Conservation (phyloP, 2,329 filamentous ascomycete species). For the Cladosporium sp. region DNA sequence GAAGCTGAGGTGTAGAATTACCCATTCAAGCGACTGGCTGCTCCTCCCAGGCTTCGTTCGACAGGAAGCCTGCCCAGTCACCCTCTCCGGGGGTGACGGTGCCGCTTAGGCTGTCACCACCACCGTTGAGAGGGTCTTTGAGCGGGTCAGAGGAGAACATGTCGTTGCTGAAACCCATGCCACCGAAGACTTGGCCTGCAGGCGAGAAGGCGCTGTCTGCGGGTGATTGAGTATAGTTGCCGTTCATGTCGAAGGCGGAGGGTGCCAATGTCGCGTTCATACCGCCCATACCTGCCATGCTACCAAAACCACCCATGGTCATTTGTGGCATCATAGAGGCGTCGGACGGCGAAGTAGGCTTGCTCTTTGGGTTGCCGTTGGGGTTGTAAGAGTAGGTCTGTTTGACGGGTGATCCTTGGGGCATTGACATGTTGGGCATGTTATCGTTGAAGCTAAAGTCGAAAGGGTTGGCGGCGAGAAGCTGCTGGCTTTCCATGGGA, state of each 20-base stretch:
- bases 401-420: neutral
- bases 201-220: constrained; percentile 22
- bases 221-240: constrained; percentile 17
- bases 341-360: constrained; percentile 22
- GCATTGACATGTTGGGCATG: constrained; percentile 25
- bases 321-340: constrained; percentile 18
- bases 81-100: constrained; percentile 18
- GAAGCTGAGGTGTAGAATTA: neutral
- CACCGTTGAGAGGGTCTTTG: constrained; percentile 14
- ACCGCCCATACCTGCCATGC: constrained; percentile 14
- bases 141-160: constrained; percentile 18
- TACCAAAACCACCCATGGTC: neutral
- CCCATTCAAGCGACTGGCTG: constrained; percentile 4
- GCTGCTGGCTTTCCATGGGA: constrained; percentile 50
- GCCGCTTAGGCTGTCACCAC: constrained; percentile 21
- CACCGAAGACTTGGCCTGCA: constrained; percentile 13
- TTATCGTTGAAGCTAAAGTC: constrained; percentile 43
- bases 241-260: constrained; percentile 29
- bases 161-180: constrained; percentile 21
- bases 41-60: constrained; percentile 13
- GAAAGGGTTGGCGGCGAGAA: constrained; percentile 40
- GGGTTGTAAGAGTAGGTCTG: constrained; percentile 42
- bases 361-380: constrained; percentile 32
- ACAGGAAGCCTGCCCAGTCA: constrained; percentile 11
- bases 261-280: constrained; percentile 40